Conservation (phyloP, 2,329 filamentous ascomycete species). For the Aspergillus japonicus region DNA sequence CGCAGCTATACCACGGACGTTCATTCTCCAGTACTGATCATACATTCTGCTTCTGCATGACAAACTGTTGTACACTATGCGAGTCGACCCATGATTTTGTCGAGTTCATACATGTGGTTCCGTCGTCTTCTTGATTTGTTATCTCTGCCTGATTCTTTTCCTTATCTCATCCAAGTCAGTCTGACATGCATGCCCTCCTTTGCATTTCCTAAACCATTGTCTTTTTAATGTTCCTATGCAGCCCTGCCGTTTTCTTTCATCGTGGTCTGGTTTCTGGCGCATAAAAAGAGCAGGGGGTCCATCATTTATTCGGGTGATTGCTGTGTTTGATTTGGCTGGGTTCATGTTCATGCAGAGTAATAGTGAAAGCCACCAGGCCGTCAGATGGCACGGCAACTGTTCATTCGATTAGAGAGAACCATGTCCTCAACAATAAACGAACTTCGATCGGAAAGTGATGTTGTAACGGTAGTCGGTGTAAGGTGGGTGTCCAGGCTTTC, state of each 20-base stretch:
- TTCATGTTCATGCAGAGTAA: constrained; percentile 29
- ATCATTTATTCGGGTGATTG: constrained; percentile 33
- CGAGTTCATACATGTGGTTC: constrained; percentile 8
- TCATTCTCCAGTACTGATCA: constrained; percentile 20
- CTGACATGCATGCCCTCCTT: constrained; percentile 25
- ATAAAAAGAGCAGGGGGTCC: constrained; percentile 34
- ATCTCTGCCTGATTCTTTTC: constrained; percentile 19
- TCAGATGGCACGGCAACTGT: constrained; percentile 10
- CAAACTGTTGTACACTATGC: constrained; percentile 36
- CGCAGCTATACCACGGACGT: constrained; percentile 24
- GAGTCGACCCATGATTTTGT: constrained; percentile 25
- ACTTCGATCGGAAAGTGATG: constrained; percentile 6
- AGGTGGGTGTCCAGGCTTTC: no score
- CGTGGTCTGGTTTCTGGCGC: constrained; percentile 32
- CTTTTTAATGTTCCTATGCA: constrained; percentile 20
- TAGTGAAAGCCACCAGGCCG: constrained; percentile 26
- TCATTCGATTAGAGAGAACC: constrained; percentile 16
- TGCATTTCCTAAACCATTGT: constrained; percentile 18
- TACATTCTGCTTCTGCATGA: constrained; percentile 32
- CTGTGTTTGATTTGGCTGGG: constrained; percentile 32
- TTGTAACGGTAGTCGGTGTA: no score
- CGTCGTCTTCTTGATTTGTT: not conserved
- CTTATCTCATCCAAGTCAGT: constrained; percentile 20
- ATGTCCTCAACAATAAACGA: constrained; percentile 24
- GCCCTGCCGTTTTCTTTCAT: constrained; percentile 17